These are phyloP conservation scores for Salpingoeca rosetta DNA, from an alignment of 78 protist genomes.

Conservation along the genomic window DNA sequence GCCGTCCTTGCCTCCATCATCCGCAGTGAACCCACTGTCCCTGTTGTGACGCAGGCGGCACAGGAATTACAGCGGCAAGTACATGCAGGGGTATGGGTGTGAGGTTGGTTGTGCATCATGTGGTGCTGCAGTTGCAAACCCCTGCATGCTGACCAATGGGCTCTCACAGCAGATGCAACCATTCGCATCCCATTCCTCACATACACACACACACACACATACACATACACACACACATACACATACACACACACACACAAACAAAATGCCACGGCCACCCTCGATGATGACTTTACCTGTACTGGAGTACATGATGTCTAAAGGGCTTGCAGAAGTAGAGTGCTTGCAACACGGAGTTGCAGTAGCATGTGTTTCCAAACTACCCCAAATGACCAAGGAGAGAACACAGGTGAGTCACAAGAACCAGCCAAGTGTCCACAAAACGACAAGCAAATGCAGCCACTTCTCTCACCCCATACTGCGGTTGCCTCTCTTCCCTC, in stretches of 20 bases:
- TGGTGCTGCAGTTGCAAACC: not conserved
- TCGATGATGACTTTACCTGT: too few species aligned
- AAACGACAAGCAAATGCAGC: too few species aligned
- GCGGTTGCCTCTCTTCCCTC: too few species aligned
- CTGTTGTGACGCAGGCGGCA: too few species aligned
- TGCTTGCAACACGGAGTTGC: conserved; percentile 80
- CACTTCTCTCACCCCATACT: too few species aligned
- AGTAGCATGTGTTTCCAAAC: conserved; percentile 89
- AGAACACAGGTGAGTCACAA: too few species aligned
- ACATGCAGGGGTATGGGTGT: not conserved
- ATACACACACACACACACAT: not conserved
- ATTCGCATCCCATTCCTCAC: not conserved
- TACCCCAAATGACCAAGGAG: too few species aligned
- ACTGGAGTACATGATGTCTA: conserved; percentile 18
- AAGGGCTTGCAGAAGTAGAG: conserved; percentile 75
- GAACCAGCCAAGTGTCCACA: too few species aligned
- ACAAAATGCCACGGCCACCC: too few species aligned
- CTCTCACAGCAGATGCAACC: not conserved
- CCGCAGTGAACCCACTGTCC: not conserved
- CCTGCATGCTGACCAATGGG: not conserved
- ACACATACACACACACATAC: not conserved
- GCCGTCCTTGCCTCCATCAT: not conserved
- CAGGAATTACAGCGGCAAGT: too few species aligned
- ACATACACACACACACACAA: too few species aligned
- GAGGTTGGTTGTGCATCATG: not conserved